Base-by-base conservation (phyloP, 176 grass and related monocot genomes). In the Zoysia pacifica region DNA sequence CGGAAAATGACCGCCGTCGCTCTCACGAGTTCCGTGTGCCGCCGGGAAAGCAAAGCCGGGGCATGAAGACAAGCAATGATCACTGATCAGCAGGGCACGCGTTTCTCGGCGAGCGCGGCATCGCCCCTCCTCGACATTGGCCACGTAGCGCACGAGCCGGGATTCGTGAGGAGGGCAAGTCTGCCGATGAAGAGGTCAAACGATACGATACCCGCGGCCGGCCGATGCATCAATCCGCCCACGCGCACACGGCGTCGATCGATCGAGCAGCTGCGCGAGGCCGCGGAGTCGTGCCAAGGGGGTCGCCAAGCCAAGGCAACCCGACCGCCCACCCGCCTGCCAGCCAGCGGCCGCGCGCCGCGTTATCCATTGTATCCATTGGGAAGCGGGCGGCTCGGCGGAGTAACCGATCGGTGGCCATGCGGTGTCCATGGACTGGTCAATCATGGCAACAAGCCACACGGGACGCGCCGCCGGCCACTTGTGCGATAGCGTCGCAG, bases 391-490 rank as follows among this genome's bases (percentile, higher is more conserved):
- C 11, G 50, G 37, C 7, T 37, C 59, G 56, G 10, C 10, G 19
- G 19, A 35, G 9, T 2, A 28, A 62, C 5, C 8, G 72, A 13
- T 55, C 14, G 18, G 35, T 51, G 61, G 13, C 74, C 43, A 62
- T 62, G 67, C 45, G 45, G 10, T 3, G 67, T 3, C 4, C n/a
- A 58, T 60, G 18, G 56, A 19, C 20, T 62, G 50, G 70, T 73
- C 70, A 78, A 78, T 62, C 61, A 41, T 78, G 75, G 61, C 75
- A 59, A 20, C 55, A 56, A 56, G 16, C 53, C 53, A 36, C 62
- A 11, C 35, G 37, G 11, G 4, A n/a, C 53, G 12, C 62, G 35
- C 9, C 61, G 9, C 11, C 61, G 62, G 36, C 62, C 62, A 65
- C 62, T 65, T 40, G 62, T 1, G 12, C 35, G 4, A 4, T 10